phyloP scores from a whole-genome alignment of 2,329 filamentous ascomycete species.

The Xylariaceae sp. region DNA sequence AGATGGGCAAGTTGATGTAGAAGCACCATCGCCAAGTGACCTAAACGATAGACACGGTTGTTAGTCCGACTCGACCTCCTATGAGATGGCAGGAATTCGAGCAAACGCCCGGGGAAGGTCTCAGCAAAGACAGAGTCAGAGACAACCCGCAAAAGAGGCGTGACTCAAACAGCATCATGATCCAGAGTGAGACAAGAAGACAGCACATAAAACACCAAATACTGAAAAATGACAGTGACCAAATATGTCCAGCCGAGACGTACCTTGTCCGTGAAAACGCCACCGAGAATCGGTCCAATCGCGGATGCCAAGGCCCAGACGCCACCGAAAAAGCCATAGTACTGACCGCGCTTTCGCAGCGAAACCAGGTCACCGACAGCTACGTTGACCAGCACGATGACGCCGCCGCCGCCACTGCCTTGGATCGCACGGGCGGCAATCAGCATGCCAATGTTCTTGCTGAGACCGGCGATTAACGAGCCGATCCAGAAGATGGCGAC shows the following conservation, averaged over 20 bases:
- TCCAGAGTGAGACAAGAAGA: not conserved
- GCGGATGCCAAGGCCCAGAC: conserved; percentile 62
- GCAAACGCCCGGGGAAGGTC: not conserved
- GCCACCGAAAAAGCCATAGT: conserved; percentile 48
- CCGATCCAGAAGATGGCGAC: conserved; percentile 50
- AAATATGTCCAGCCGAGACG: not conserved
- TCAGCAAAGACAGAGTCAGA: not conserved
- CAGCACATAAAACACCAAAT: not conserved
- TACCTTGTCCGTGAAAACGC: conserved; percentile 55
- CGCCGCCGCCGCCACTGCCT: conserved; percentile 52
- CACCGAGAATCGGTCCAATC: conserved; percentile 63
- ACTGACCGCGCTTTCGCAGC: conserved; percentile 45
- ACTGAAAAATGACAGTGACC: not conserved
- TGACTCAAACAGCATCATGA: not conserved
- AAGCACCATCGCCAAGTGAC: conserved; percentile 65
- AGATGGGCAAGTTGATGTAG: conserved; percentile 56
- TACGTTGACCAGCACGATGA: conserved; percentile 57
- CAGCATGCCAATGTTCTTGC: conserved; percentile 46
- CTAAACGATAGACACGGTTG: not conserved
- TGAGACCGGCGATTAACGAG: conserved; percentile 49
- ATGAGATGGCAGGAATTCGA: not conserved
- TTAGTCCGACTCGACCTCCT: not conserved
- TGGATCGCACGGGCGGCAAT: conserved; percentile 53
- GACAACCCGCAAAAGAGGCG: not conserved
- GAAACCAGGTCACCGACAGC: conserved; percentile 53